These are phyloP conservation scores for Tricladium varicosporioides DNA, from an alignment of 2,329 filamentous ascomycete genomes.

Conservation along the genomic window DNA sequence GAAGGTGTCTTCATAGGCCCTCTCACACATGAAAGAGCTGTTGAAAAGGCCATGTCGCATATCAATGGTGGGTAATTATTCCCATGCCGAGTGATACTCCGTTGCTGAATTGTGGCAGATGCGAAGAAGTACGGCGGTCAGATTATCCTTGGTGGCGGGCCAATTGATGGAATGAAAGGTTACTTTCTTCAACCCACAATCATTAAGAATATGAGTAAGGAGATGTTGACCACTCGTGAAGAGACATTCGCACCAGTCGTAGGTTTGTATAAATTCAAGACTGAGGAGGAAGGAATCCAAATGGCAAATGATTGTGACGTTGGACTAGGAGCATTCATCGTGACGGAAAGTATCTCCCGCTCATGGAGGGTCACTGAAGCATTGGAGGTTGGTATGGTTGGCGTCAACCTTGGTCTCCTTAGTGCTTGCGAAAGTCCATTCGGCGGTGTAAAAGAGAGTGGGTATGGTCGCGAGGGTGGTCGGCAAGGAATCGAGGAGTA, in stretches of 20 bases:
- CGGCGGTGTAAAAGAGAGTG: constrained; percentile 79
- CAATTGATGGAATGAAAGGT: constrained; percentile 8
- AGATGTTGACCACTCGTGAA: constrained; percentile 21
- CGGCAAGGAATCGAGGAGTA: constrained; percentile 78
- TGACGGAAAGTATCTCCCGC: constrained; percentile 46
- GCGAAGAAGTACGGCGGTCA: constrained; percentile 41
- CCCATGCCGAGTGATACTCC: background rate
- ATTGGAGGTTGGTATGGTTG: constrained; percentile 46
- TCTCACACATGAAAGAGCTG: constrained; percentile 16
- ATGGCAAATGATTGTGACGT: constrained; percentile 57
- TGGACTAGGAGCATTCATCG: constrained; percentile 52
- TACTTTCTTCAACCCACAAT: constrained; percentile 24
- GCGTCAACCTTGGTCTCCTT: constrained; percentile 20
- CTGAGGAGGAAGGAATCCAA: constrained; percentile 52
- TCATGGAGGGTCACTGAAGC: constrained; percentile 39
- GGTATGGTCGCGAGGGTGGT: constrained; percentile 77
- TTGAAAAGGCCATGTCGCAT: constrained; percentile 20
- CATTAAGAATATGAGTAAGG: constrained; percentile 17
- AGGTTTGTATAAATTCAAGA: constrained; percentile 55
- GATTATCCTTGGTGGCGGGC: constrained; percentile 36
- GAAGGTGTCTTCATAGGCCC: constrained; percentile 19
- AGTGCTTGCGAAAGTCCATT: constrained; percentile 44
- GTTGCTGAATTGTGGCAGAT: constrained; percentile 38
- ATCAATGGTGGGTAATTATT: constrained; percentile 15
- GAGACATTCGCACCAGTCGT: constrained; percentile 58